phyloP scores from a whole-genome alignment of 2,329 filamentous ascomycete species.

The Fusarium siculi region DNA sequence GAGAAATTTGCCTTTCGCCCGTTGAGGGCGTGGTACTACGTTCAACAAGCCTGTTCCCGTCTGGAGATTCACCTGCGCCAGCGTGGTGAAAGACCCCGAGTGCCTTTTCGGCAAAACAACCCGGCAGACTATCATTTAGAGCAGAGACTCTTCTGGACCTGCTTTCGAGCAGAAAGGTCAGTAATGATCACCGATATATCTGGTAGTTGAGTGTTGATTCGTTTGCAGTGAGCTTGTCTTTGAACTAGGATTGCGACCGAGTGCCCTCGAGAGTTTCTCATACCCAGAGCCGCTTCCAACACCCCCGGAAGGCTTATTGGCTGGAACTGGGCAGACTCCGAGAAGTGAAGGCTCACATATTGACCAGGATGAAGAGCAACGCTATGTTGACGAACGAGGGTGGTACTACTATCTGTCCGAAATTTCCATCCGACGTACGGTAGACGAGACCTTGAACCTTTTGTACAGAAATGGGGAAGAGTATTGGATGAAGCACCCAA shows the following conservation, averaged over 20 bases:
- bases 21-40: slow-evolving; percentile 35
- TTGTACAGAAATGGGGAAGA: slow-evolving; percentile 14
- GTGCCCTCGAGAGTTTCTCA: slow-evolving; percentile 24
- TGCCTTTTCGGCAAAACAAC: background rate
- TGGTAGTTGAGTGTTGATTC: background rate
- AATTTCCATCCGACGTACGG: slow-evolving; percentile 35
- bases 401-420: slow-evolving; percentile 40
- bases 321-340: background rate
- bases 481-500: slow-evolving; percentile 13
- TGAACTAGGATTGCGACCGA: slow-evolving; percentile 16
- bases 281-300: slow-evolving; percentile 36
- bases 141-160: slow-evolving; percentile 40
- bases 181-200: background rate
- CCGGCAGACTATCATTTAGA: slow-evolving; percentile 23
- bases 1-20: slow-evolving; percentile 38
- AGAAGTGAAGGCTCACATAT: background rate
- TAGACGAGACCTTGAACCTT: slow-evolving; percentile 23
- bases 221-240: slow-evolving; percentile 7
- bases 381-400: slow-evolving; percentile 12
- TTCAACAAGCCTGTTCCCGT: slow-evolving; percentile 33
- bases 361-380: background rate
- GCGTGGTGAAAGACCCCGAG: background rate
- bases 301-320: slow-evolving; percentile 9
- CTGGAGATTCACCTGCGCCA: slow-evolving; percentile 13
- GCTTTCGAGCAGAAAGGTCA: slow-evolving; percentile 38